Base-by-base conservation (phyloP, 2,329 filamentous ascomycete genomes). In the Aureobasidium mangrovei region DNA sequence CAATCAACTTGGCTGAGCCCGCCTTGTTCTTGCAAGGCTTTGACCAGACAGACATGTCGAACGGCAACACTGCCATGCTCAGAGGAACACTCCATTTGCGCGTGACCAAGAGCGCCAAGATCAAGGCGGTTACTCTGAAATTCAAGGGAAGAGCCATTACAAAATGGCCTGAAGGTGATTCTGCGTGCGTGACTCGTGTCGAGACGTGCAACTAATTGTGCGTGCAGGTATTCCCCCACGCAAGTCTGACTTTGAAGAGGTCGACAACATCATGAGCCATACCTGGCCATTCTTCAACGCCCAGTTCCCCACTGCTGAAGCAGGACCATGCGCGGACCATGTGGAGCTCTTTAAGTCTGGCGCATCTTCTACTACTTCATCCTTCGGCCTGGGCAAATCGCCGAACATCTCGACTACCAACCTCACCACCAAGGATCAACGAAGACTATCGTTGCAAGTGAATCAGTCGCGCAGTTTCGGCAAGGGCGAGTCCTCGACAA, bases 201-300 rank as follows among this genome's bases (percentile, higher is more conserved):
- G n/a, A 53, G 4, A 26, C 4, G 7, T 40, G 27, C 24, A n/a
- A 59, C 53, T 51, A 26, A 36, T 32, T 2, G 7, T 40, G 1
- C 18, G 9, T 8, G 7, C 46, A 83, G 82, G 90, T 48, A 93
- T 97, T 31, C 91, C 93, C 3, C 90, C 91, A 0, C 79, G 85
- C 55, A 95, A 95, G 69, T 79, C 85, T 1, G 87, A 95, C 39
- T 83, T 88, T 52, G 85, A 82, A 63, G 90, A 97, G 65, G 86
- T 88, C 59, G 86, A 93, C 61, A 88, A 84, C 3, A 77, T 97
- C 57, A 85, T 94, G 70, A 91, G 87, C 39, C 91, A 96, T 64
- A 91, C 83, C 18, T 83, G 89, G 71, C 91, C 86, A 0, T 97
- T 97, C 67, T 98, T 96, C 76, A 94, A 96, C 64, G 85, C 86